Percentiles rank a stretch among this genome's conserved stretches.
These are phyloP conservation scores for Pseudocercospora eumusae DNA, from an alignment of 2,329 filamentous ascomycete species.

Conservation along the genomic window DNA sequence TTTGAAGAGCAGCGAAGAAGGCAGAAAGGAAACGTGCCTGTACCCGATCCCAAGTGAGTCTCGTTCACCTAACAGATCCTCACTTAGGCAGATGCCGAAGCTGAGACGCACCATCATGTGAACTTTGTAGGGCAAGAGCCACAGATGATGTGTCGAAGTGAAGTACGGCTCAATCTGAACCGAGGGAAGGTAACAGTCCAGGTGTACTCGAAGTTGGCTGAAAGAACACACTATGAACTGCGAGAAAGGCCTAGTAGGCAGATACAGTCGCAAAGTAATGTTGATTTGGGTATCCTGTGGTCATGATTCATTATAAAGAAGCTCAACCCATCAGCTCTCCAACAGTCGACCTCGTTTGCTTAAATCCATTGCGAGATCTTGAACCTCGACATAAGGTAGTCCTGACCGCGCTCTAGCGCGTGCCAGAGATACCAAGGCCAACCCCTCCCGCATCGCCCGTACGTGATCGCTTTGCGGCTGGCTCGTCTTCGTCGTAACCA, in stretches of 20 bases:
- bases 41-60: not conserved
- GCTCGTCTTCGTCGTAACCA: constrained; percentile 29
- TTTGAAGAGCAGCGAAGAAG: not conserved
- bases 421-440: constrained; percentile 35
- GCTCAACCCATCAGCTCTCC: not conserved
- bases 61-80: not conserved
- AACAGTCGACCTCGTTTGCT: not conserved
- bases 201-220: not conserved
- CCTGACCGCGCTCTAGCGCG: constrained; percentile 20
- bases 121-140: not conserved
- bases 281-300: constrained; percentile 6
- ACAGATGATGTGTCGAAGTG: not conserved
- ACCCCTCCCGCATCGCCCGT: constrained; percentile 43
- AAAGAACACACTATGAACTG: not conserved
- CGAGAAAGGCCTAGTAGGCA: not conserved
- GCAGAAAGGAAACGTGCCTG: too few species aligned
- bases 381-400: not conserved
- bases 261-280: not conserved
- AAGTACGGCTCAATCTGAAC: not conserved
- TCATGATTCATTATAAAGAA: constrained; percentile 5
- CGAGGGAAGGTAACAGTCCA: not conserved
- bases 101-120: not conserved
- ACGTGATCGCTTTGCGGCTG: constrained; percentile 54
- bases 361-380: not conserved
- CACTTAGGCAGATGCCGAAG: not conserved